Evolutionary conservation across 805 yeast genomes (phyloP), one percentile per base, ranked within the genome.

Genomic region (Lipomyces spencermartinsiae): DNA sequence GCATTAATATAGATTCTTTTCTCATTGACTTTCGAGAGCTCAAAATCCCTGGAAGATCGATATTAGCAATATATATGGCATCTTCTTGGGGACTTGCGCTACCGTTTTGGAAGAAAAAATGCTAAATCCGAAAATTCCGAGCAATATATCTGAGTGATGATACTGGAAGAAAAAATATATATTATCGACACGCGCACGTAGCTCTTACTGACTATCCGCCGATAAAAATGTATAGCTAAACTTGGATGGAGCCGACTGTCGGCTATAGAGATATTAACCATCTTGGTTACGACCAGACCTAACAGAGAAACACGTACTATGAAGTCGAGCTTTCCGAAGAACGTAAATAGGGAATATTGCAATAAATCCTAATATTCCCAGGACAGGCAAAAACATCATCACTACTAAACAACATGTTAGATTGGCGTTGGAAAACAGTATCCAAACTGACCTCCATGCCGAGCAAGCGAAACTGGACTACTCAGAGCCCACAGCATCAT

Each of bases 291-390:
- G 49, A 1, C 19, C n/a, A 4, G 12, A 3, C 7, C 33, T 1
- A 37, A 54, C 7, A 19, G 29, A n/a, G 53, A 51, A 2, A 33
- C 10, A 54, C 65, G n/a, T 67, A 71, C 73, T 64, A 43, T 64
- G 71, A 14, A 74, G 59, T 49, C 72, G 64, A 19, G 76, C 73
- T 53, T 73, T 73, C 29, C 75, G 70, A n/a, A 69, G 43, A 9
- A 74, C 51, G 33, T 63, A 70, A 4, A 74, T 25, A 14, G 67
- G 57, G 39, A 74, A 71, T 25, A 71, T 35, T 1, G 71, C 49
- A 4, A 46, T 34, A 16, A 60, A 39, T 9, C 71, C 34, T 3
- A 39, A 31, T 10, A 51, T 4, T 9, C 73, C 58, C 19, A 53
- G 10, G 56, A 67, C 6, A 33, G 75, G 66, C 55, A 62, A 4